Conservation (phyloP, 768 basidiomycete genomes). For the Lentinula raphanica region DNA sequence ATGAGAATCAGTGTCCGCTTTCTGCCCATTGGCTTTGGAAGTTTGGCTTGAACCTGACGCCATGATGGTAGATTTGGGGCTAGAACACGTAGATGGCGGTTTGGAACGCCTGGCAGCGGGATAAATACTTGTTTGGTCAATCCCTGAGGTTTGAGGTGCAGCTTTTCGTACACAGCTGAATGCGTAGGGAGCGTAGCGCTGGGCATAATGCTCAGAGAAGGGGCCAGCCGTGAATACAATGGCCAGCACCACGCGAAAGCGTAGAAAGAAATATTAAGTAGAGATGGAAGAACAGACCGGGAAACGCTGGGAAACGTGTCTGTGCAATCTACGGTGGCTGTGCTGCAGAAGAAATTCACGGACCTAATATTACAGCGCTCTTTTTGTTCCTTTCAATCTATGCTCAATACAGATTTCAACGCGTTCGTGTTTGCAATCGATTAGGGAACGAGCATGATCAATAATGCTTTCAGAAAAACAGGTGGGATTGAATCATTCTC, state of each 20-base stretch:
- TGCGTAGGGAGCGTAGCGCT: conserved; percentile 5
- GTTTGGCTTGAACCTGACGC: conserved; percentile 9
- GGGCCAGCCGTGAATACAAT: conserved; percentile 8
- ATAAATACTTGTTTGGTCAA: conserved; percentile 34
- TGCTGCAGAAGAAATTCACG: not conserved
- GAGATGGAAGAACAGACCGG: conserved; percentile 5
- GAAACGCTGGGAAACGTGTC: not conserved
- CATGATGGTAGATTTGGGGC: conserved; percentile 23
- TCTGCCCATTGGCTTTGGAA: conserved; percentile 30
- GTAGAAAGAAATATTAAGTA: not conserved
- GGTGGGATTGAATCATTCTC: too few relatives aligned
- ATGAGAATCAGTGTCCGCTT: conserved; percentile 32
- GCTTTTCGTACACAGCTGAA: conserved; percentile 8
- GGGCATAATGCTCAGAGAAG: conserved; percentile 5
- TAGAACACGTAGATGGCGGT: conserved; percentile 34
- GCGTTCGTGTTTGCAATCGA: too few relatives aligned
- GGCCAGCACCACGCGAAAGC: not conserved
- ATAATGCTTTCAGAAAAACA: too few relatives aligned
- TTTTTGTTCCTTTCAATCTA: too few relatives aligned
- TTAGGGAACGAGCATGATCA: too few relatives aligned
- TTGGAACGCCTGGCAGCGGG: conserved; percentile 32
- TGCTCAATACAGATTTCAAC: too few relatives aligned
- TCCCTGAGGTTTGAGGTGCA: conserved; percentile 9
- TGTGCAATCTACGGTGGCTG: not conserved
- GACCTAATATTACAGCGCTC: not conserved